Evolutionary conservation across 2,329 filamentous ascomycete species (phyloP).

Genomic region (Trichoderma gracile): DNA sequence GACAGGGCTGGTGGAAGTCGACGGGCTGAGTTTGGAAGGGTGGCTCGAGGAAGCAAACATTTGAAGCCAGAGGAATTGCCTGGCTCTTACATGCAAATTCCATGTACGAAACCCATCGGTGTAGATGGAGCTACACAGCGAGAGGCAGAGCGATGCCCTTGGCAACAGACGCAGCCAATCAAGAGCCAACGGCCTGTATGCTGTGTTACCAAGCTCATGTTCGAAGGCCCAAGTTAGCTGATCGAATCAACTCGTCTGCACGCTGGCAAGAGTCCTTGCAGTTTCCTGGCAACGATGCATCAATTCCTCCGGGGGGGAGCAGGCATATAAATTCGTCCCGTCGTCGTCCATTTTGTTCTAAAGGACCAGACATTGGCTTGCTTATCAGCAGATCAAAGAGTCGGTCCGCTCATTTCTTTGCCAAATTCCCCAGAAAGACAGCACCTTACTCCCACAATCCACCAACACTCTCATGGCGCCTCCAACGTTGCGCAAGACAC

Average conservation of each 20-base stretch:
- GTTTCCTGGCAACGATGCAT: neutral
- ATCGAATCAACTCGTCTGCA: neutral
- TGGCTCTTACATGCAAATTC: neutral
- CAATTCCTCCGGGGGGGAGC: neutral
- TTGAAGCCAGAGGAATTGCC: neutral
- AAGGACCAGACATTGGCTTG: neutral
- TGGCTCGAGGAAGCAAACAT: constrained; percentile 8
- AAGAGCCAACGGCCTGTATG: neutral
- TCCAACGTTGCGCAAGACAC: constrained; percentile 48
- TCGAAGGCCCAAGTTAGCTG: neutral
- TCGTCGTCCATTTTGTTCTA: neutral
- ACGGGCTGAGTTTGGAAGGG: neutral
- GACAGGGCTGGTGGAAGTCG: constrained; percentile 13
- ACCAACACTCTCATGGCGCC: constrained; percentile 22
- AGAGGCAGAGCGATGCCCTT: neutral
- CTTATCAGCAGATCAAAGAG: neutral
- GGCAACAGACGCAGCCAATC: constrained; percentile 11
- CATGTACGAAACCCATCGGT: constrained; percentile 4
- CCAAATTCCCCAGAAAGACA: neutral
- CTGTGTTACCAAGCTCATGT: constrained; percentile 6
- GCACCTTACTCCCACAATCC: neutral
- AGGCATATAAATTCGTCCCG: constrained; percentile 4
- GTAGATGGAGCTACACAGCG: constrained; percentile 13
- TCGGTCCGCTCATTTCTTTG: neutral
- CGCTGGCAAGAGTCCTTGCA: neutral